phyloP scores from a whole-genome alignment of 148 eudicot genomes.

The Chenopodium formosanum region DNA sequence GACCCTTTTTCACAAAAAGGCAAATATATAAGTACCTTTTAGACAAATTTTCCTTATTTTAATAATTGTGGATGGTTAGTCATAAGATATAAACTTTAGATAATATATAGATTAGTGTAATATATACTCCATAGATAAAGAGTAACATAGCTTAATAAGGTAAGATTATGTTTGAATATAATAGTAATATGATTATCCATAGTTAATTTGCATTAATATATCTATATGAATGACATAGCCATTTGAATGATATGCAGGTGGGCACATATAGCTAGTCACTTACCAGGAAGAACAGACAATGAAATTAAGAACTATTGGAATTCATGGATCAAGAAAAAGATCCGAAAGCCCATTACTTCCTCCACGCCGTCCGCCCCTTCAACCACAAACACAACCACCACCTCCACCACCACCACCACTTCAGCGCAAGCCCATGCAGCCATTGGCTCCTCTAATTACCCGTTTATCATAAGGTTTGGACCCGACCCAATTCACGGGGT shows the following conservation, averaged over 20 bases:
- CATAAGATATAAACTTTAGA: no score
- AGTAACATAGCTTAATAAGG: no score
- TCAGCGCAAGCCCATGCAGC: background rate
- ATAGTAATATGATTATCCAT: no score
- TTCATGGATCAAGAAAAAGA: conserved; percentile 95
- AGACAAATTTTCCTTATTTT: no score
- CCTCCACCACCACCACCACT: conserved; percentile 2
- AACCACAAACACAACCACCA: conserved; percentile 4
- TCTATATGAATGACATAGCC: background rate
- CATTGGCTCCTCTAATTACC: conserved; percentile 3
- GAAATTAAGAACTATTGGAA: conserved; percentile 97
- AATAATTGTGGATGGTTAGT: no score
- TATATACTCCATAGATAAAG: no score
- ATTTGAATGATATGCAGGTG: conserved; percentile 44
- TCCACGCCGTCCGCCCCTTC: background rate
- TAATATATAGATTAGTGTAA: no score
- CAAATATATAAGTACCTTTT: no score
- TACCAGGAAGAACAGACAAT: conserved; percentile 93
- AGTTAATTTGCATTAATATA: background rate
- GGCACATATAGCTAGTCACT: conserved; percentile 96
- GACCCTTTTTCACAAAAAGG: no score
- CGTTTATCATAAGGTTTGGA: conserved; percentile 27
- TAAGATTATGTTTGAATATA: no score
- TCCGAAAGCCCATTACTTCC: conserved; percentile 46
- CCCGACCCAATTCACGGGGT: background rate